phyloP scores from a whole-genome alignment of 345 rosid genomes.

The Salix brachista region DNA sequence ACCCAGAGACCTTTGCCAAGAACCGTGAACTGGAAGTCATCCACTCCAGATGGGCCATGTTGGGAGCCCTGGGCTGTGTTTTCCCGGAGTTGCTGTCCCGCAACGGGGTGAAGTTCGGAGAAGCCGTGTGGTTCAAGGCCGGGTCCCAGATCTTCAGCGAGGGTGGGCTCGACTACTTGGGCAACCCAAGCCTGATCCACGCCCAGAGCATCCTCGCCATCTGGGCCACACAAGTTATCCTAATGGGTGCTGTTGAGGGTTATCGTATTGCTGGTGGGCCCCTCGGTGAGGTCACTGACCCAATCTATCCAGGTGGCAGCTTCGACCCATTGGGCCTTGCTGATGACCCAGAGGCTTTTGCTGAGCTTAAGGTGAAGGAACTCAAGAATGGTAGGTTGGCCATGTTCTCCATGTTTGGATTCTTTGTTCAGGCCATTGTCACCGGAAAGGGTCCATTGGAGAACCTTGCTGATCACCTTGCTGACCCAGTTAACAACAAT shows the following conservation, averaged over 20 bases:
- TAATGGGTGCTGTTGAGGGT: conserved; percentile 48
- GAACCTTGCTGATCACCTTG: conserved; percentile 40
- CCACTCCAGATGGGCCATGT: conserved; percentile 14
- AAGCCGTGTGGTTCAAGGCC: conserved; percentile 32
- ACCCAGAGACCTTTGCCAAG: conserved; percentile 30
- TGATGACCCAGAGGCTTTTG: conserved; percentile 45
- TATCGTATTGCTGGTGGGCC: conserved; percentile 51
- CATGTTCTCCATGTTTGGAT: conserved; percentile 51
- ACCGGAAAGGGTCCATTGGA: conserved; percentile 46
- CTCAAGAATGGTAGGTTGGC: conserved; percentile 46
- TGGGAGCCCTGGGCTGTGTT: conserved; percentile 4
- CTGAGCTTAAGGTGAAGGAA: conserved; percentile 44
- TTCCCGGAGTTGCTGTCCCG: conserved; percentile 30
- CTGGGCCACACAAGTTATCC: conserved; percentile 40
- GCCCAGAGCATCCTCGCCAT: conserved; percentile 50
- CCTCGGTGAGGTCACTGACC: conserved; percentile 42
- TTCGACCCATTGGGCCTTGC: conserved; percentile 51
- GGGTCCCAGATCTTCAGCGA: conserved; percentile 29
- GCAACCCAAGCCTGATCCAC: conserved; percentile 38
- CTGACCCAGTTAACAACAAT: conserved; percentile 48
- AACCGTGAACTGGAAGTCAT: conserved; percentile 32
- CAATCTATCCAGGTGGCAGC: conserved; percentile 47
- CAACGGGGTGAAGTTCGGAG: conserved; percentile 29
- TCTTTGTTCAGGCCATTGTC: conserved; percentile 50
- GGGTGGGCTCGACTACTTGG: conserved; percentile 28